These are phyloP conservation scores for Yamadazyma diospyri DNA, from an alignment of 1,139 yeast species.

Conservation along the genomic window DNA sequence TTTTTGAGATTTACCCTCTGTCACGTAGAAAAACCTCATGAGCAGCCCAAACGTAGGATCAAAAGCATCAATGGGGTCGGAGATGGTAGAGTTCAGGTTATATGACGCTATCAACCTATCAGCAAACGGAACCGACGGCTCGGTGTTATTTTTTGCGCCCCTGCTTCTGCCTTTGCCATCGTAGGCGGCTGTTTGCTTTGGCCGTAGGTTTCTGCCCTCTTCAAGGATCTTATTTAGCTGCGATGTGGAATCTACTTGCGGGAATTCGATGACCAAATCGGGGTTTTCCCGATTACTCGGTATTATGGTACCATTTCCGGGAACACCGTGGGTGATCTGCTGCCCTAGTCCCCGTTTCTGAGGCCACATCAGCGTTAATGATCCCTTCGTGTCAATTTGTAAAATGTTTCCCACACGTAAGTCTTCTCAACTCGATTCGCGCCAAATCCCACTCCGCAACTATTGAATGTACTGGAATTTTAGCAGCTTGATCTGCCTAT, in stretches of 20 bases:
- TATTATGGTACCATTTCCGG: conserved; percentile 25
- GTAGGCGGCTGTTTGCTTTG: conserved; percentile 7
- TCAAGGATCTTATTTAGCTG: conserved; percentile 6
- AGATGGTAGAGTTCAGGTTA: conserved; percentile 21
- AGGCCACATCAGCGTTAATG: conserved; percentile 43
- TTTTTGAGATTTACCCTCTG: conserved; percentile 8
- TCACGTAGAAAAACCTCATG: conserved; percentile 20
- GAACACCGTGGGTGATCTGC: conserved; percentile 37
- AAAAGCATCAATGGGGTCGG: conserved; percentile 20
- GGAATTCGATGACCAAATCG: conserved; percentile 4
- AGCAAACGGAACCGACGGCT: conserved; percentile 17
- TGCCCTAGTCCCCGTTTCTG: conserved; percentile 38
- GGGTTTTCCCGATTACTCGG: conserved; percentile 4
- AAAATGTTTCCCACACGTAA: no score
- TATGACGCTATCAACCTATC: conserved; percentile 22
- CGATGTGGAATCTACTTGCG: conserved; percentile 6
- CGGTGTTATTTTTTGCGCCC: background rate
- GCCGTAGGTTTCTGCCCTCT: conserved; percentile 4
- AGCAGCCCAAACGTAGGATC: conserved; percentile 37
- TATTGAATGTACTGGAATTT: background rate
- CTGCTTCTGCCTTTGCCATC: conserved; percentile 4
- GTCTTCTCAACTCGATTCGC: no score
- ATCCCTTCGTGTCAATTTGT: no score
- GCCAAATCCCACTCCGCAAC: no score
- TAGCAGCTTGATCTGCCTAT: background rate